A percentile compares a stretch with the other conserved stretches of the same genome.
Conservation (phyloP, 805 yeast species). For the Metschnikowia reukaufii region DNA sequence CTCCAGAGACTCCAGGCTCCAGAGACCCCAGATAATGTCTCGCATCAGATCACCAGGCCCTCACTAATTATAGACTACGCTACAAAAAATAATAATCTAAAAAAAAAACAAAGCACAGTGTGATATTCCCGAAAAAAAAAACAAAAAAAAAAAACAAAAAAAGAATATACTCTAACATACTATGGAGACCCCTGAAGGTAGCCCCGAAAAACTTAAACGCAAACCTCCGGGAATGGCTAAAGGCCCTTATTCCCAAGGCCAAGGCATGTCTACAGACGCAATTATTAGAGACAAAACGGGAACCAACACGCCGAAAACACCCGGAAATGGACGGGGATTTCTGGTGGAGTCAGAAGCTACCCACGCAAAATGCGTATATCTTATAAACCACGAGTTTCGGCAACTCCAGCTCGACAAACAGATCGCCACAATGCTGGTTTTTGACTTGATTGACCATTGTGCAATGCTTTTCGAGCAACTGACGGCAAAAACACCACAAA, state of each 20-base stretch:
- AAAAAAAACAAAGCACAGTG: too few relatives aligned
- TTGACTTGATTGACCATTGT: slow-evolving; percentile 44
- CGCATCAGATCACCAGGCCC: too few relatives aligned
- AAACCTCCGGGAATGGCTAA: too few relatives aligned
- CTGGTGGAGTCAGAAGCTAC: not conserved
- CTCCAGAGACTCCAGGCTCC: too few relatives aligned
- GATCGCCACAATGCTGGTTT: slow-evolving; percentile 33
- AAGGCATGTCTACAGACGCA: not conserved
- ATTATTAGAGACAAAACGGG: not conserved
- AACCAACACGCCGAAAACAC: not conserved
- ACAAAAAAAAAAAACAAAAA: not conserved
- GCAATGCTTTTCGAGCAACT: slow-evolving; percentile 37
- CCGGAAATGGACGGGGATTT: not conserved
- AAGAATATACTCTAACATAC: not conserved
- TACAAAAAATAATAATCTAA: too few relatives aligned
- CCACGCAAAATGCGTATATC: slow-evolving; percentile 1
- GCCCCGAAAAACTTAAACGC: not conserved
- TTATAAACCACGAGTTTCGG: slow-evolving; percentile 36
- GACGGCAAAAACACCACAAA: slow-evolving; percentile 13
- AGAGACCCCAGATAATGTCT: too few relatives aligned
- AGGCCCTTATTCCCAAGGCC: too few relatives aligned
- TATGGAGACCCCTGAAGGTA: not conserved
- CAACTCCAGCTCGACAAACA: slow-evolving; percentile 34
- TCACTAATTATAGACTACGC: too few relatives aligned
- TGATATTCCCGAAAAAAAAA: not conserved